Evolutionary conservation across 495 filamentous ascomycete species (phyloP), one percentile per base, ranked within the genome.

Genomic region (Oleoguttula mirabilis): DNA sequence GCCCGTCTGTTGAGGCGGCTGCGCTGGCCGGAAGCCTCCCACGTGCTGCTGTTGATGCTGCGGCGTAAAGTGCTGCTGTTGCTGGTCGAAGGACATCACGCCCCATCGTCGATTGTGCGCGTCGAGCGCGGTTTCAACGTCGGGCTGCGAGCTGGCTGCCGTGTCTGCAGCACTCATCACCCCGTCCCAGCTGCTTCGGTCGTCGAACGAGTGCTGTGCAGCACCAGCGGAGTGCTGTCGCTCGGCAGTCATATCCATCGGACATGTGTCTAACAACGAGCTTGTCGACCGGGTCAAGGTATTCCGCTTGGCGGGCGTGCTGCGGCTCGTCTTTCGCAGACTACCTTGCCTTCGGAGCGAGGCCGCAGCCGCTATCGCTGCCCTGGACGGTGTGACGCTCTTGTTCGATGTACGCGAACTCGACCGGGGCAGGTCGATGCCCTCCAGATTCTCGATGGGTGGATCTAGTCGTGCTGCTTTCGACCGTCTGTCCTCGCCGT

Each of bases 41-140:
- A 8, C 7, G 4, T 8, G 39, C 6, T 12, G 11, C 12, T 2
- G 12, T 15, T 10, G 14, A 10, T 19, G 28, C 66, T 68, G 17
- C 57, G 53, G 11, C 34, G 40, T 8, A 14, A 14, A 8, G 32
- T 35, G 37, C 41, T 50, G 21, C 22, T 31, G 41, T 21, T 52
- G 40, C 10, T 56, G 43, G 10, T 67, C 62, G 27, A 55, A 53
- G 28, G 59, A 58, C 21, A 59, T 56, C 40, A 55, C 52, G 14
- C 57, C 54, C 60, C 60, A 64, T 35, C 61, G 57, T 36, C 60
- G 52, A 35, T 64, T 62, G 43, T 64, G 60, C 10, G 52, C 58
- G 35, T 59, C 47, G 30, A 62, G 53, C 1, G 49, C 47, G 40
- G 45, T 16, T 11, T 7, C 17, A 40, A 24, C 10, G 38, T 17